phyloP scores from a whole-genome alignment of 371 early-diverging fungal species.

The Mucor velutinosus region DNA sequence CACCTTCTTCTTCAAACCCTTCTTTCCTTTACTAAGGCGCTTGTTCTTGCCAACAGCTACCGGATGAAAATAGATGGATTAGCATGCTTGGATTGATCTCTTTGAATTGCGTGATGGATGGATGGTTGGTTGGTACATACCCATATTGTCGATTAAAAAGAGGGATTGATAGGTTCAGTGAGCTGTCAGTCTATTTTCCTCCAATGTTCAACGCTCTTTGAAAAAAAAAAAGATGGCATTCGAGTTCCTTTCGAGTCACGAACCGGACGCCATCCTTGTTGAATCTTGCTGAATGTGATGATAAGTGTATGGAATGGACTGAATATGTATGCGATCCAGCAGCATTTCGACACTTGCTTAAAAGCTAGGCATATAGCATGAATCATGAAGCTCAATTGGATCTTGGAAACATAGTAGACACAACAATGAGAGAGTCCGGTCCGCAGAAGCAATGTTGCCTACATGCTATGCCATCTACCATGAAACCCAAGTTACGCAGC shows the following conservation, averaged over 20 bases:
- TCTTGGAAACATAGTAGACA: neutral
- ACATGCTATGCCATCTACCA: too few species aligned
- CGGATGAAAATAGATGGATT: neutral
- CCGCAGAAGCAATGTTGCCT: neutral
- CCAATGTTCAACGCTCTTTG: neutral
- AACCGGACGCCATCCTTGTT: neutral
- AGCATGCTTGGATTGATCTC: neutral
- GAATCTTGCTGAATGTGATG: neutral
- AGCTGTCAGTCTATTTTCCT: slow-evolving; percentile 11
- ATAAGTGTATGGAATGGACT: neutral
- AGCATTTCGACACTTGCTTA: neutral
- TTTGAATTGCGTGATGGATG: slow-evolving; percentile 4
- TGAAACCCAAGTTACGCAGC: neutral
- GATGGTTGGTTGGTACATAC: slow-evolving; percentile 18
- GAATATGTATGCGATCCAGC: neutral
- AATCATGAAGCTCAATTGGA: neutral
- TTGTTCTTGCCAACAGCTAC: slow-evolving; percentile 96
- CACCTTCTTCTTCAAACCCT: slow-evolving; percentile 97
- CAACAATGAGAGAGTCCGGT: neutral
- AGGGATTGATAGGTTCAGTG: slow-evolving; percentile 19
- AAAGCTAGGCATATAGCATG: neutral
- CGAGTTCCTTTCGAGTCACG: neutral
- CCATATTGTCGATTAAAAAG: slow-evolving; percentile 31
- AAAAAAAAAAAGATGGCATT: neutral
- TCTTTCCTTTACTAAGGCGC: slow-evolving; percentile 95